Evolutionary conservation across 1,139 yeast genomes (phyloP), one percentile per base, ranked within the genome.

Genomic region (Williopsis jadinii): DNA sequence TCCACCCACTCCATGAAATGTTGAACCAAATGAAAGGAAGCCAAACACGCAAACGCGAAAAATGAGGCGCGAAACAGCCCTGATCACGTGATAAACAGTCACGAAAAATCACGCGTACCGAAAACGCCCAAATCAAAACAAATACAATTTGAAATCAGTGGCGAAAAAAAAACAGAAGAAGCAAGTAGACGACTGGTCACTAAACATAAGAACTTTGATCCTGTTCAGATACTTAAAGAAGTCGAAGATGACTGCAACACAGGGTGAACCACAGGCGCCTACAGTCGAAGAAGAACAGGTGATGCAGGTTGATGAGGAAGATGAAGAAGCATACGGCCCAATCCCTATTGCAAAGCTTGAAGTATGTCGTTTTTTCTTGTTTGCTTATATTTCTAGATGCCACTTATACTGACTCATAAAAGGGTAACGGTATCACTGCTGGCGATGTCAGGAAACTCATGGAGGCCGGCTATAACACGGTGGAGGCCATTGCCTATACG

Each of bases 401-500:
- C 24, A 19, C 6, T 5, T 19, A 8, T 30, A 12, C 30, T 13
- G 30, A 11, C 38, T 26, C 15, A 8, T 27, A 13, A 10, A 13
- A 35, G 38, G 95, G 95, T 19, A 86, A 87, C 56, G 98, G 98
- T 11, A 88, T 94, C 47, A 75, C 92, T 11, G 61, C 78, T 6
- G 73, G 79, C 26, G 99, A 94, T 61, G 72, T 92, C 52, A 79
- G 76, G 50, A 90, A 87, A 61, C 71, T 94, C 42, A 75, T 80
- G 51, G 88, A 84, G 36, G 86, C 84, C 30, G 97, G 97, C 1
- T 80, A 73, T 55, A 85, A 84, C 59, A 92, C 98, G 1, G 95
- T 84, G 11, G 97, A 90, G 60, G 77, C 95, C 36, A 79, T 92
- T 45, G 97, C 98, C 3, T 87, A 87, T 56, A 87, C 95, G 50